Percentiles rank a stretch among this genome's conserved stretches.
These are phyloP conservation scores for Bidens hawaiensis DNA, from an alignment of 140 eudicot genomes.

Conservation along the genomic window DNA sequence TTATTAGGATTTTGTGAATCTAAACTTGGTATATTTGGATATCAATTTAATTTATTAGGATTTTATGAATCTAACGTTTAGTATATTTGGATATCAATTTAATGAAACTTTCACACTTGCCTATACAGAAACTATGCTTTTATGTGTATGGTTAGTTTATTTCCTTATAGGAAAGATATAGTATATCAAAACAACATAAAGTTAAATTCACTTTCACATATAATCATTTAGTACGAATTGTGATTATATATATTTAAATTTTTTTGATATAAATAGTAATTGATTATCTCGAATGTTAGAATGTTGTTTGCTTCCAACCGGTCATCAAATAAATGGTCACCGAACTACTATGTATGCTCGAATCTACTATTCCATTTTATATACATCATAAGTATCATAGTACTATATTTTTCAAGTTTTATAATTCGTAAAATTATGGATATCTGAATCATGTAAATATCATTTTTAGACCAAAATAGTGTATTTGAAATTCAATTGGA, in stretches of 20 bases:
- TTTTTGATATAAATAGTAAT: background rate
- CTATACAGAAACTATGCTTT: background rate
- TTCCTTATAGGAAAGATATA: background rate
- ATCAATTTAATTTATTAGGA: too few species aligned
- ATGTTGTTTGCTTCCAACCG: conserved; percentile 1
- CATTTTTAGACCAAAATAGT: too few species aligned
- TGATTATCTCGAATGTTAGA: background rate
- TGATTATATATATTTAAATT: background rate
- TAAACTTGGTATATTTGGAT: too few species aligned
- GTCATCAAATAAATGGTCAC: background rate
- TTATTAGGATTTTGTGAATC: too few species aligned
- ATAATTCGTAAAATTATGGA: too few species aligned
- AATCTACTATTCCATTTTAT: background rate
- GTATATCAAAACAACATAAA: background rate
- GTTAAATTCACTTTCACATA: background rate
- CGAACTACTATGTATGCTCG: too few species aligned
- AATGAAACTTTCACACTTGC: background rate
- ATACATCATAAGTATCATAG: background rate
- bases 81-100: background rate
- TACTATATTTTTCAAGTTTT: too few species aligned
- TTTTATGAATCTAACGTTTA: background rate
- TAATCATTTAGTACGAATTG: background rate
- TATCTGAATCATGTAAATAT: too few species aligned
- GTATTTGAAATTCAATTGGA: too few species aligned
- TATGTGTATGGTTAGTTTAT: background rate